These are phyloP conservation scores for Jackrogersella multiformis DNA, from an alignment of 495 filamentous ascomycete genomes.

Conservation along the genomic window DNA sequence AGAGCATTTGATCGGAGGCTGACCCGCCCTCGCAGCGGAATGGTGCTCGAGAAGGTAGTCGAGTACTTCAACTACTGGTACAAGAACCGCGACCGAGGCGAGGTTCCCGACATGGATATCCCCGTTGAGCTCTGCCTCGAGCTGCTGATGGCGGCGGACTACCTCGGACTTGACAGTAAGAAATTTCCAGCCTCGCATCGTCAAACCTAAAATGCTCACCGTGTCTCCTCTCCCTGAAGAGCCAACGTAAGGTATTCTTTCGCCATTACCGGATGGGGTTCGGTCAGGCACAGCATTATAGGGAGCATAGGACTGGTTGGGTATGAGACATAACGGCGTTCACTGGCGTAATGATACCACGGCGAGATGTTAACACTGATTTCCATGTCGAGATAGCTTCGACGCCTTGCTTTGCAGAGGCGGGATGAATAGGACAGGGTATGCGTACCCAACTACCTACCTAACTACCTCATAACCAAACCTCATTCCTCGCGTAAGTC, in stretches of 20 bases:
- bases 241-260: conserved; percentile 17
- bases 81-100: conserved; percentile 75
- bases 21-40: conserved; percentile 61
- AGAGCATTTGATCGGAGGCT: conserved; percentile 10
- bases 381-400: conserved; percentile 4
- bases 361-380: conserved; percentile 5
- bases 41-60: conserved; percentile 87
- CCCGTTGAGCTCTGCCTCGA: conserved; percentile 80
- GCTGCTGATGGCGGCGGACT: conserved; percentile 84
- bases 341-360: conserved; percentile 31
- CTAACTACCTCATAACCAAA: no score
- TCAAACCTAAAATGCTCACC: conserved; percentile 14
- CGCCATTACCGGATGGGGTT: not conserved
- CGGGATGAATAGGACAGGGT: not conserved
- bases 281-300: not conserved
- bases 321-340: conserved; percentile 19
- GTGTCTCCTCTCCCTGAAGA: conserved; percentile 23
- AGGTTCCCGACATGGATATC: conserved; percentile 91
- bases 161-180: conserved; percentile 58
- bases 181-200: not conserved
- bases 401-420: not conserved
- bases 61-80: conserved; percentile 93
- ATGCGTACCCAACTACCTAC: not conserved
- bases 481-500: conserved; percentile 1
- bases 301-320: not conserved